phyloP scores from a whole-genome alignment of 2,329 filamentous ascomycete genomes.

The Davidsoniella eucalypti region DNA sequence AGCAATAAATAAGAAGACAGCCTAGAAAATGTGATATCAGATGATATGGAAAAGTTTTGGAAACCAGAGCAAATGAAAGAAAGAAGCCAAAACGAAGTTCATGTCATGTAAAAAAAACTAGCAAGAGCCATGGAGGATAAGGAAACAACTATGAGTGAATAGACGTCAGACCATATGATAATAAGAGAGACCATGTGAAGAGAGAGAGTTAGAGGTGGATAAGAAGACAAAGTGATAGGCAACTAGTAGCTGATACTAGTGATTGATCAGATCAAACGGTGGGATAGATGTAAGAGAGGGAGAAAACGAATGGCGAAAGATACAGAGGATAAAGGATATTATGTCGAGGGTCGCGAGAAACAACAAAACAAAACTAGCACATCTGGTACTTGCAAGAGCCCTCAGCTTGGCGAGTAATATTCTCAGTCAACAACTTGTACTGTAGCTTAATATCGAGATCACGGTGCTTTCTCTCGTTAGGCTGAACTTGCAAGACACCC shows the following conservation, averaged over 20 bases:
- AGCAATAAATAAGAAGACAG: too few relatives aligned
- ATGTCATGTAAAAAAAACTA: not conserved
- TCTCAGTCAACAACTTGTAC: slow-evolving; percentile 65
- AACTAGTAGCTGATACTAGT: too few relatives aligned
- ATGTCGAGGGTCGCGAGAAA: not conserved
- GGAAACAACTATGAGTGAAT: not conserved
- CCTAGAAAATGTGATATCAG: too few relatives aligned
- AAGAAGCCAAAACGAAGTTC: not conserved
- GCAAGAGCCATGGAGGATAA: slow-evolving; percentile 7
- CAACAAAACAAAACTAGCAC: slow-evolving; percentile 31
- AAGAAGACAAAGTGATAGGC: not conserved
- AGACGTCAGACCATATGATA: not conserved
- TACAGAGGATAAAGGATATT: not conserved
- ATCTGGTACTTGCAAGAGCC: slow-evolving; percentile 69
- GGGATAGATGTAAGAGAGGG: not conserved
- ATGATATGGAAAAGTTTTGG: too few relatives aligned
- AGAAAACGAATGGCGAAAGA: not conserved
- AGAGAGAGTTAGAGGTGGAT: not conserved
- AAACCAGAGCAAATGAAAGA: not conserved
- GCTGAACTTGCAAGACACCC: slow-evolving; percentile 63
- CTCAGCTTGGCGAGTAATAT: slow-evolving; percentile 49
- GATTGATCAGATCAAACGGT: not conserved
- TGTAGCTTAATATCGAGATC: slow-evolving; percentile 83
- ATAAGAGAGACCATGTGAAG: slow-evolving; percentile 5
- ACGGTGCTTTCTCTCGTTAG: slow-evolving; percentile 84